Evolutionary conservation across 495 filamentous ascomycete genomes (phyloP).

Genomic region (Coniosporium apollinis): DNA sequence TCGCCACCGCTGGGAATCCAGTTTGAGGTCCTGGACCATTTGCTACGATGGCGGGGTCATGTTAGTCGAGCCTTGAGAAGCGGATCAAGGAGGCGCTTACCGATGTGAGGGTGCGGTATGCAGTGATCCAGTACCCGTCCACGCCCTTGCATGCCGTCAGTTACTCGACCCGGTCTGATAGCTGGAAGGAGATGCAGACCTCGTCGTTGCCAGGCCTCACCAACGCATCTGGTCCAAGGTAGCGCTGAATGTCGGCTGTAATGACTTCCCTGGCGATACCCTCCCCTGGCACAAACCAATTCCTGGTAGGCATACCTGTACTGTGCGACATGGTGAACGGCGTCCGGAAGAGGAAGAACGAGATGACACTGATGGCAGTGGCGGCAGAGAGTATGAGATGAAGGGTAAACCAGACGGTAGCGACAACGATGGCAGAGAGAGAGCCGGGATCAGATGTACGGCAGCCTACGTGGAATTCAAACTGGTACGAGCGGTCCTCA

Average conservation of each 20-base stretch:
- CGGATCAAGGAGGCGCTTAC: conserved; percentile 34
- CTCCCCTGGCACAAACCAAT: conserved; percentile 62
- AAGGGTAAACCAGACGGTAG: neutral
- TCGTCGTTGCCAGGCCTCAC: conserved; percentile 52
- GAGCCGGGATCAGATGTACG: neutral
- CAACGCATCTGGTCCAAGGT: conserved; percentile 79
- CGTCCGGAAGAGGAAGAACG: conserved; percentile 7
- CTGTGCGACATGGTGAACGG: conserved; percentile 3
- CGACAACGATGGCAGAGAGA: neutral
- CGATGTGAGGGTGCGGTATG: conserved; percentile 72
- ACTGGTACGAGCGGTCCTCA: no score
- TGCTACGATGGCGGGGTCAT: conserved; percentile 32
- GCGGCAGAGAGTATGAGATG: conserved; percentile 9
- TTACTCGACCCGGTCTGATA: conserved; percentile 3
- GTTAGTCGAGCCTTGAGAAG: conserved; percentile 1
- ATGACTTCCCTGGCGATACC: conserved; percentile 90
- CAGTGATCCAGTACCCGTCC: conserved; percentile 70
- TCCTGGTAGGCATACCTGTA: conserved; percentile 12
- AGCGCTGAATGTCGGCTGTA: conserved; percentile 86
- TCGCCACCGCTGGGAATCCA: conserved; percentile 68
- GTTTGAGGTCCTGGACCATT: conserved; percentile 76
- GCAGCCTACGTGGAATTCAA: neutral
- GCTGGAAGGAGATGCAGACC: conserved; percentile 8
- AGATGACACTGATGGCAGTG: conserved; percentile 15
- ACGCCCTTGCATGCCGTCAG: conserved; percentile 36